phyloP scores from a whole-genome alignment of 2,329 filamentous ascomycete genomes.

The Ceratocystis albifundus region DNA sequence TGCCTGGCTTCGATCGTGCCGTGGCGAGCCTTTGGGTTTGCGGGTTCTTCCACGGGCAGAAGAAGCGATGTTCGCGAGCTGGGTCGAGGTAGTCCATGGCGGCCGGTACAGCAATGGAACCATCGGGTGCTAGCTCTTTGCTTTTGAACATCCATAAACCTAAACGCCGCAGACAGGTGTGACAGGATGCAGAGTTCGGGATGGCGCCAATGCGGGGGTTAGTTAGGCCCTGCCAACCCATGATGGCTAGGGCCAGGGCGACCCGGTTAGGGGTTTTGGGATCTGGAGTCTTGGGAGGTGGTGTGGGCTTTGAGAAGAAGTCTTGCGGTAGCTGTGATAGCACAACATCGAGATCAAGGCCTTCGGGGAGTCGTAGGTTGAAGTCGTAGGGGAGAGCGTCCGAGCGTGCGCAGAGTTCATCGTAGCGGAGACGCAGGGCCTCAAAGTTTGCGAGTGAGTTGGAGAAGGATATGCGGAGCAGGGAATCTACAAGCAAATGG shows the following conservation, averaged over 20 bases:
- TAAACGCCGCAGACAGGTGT: constrained; percentile 74
- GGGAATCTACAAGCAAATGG: constrained; percentile 36
- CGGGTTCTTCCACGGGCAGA: constrained; percentile 68
- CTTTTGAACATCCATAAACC: constrained; percentile 90
- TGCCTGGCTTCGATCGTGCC: constrained; percentile 30
- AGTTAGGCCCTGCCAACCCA: constrained; percentile 62
- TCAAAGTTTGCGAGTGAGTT: constrained; percentile 49
- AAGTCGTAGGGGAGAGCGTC: constrained; percentile 50
- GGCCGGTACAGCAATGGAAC: constrained; percentile 44
- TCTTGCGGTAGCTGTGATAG: constrained; percentile 40
- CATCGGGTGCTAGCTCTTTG: constrained; percentile 49
- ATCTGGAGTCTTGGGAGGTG: constrained; percentile 25
- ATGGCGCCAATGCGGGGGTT: constrained; percentile 46
- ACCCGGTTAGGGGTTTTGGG: constrained; percentile 41
- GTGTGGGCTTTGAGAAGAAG: constrained; percentile 42
- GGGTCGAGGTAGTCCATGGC: constrained; percentile 58
- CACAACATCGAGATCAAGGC: constrained; percentile 40
- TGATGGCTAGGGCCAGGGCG: constrained; percentile 57
- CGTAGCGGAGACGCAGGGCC: constrained; percentile 51
- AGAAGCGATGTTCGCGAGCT: constrained; percentile 63
- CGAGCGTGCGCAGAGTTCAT: constrained; percentile 45
- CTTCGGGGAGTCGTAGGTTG: constrained; percentile 47
- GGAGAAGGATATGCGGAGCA: constrained; percentile 51
- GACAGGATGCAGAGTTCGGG: constrained; percentile 65
- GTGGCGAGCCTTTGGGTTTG: constrained; percentile 42